These are phyloP conservation scores for Mycena venus DNA, from an alignment of 768 basidiomycete genomes.

Conservation along the genomic window DNA sequence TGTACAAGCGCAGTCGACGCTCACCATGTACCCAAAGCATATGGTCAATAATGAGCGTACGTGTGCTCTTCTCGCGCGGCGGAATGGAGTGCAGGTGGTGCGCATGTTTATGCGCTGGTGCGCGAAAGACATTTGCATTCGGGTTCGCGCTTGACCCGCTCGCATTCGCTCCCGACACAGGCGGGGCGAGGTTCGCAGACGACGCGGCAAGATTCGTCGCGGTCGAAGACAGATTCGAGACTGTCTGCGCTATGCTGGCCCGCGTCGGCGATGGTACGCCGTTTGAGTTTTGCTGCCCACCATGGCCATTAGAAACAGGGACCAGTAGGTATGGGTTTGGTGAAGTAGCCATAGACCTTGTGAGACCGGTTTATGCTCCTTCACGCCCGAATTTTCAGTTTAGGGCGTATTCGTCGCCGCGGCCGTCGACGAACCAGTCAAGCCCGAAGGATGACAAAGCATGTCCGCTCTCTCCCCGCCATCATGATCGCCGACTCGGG, in stretches of 20 bases:
- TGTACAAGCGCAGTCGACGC: conserved; percentile 12
- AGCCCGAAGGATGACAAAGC: too few relatives aligned
- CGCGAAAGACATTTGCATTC: conserved; percentile 61
- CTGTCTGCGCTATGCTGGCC: conserved; percentile 16
- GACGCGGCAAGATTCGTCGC: conserved; percentile 32
- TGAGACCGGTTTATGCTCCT: too few relatives aligned
- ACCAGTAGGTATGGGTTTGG: conserved; percentile 17
- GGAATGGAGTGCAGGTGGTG: conserved; percentile 91
- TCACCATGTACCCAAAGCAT: conserved; percentile 85
- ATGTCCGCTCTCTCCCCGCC: too few relatives aligned
- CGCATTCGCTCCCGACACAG: background rate
- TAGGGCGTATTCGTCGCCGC: too few relatives aligned
- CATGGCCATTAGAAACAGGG: conserved; percentile 12
- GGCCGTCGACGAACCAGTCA: too few relatives aligned
- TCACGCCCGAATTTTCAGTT: too few relatives aligned
- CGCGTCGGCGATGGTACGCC: background rate
- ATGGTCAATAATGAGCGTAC: conserved; percentile 90
- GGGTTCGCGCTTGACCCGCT: conserved; percentile 6
- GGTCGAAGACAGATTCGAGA: conserved; percentile 27
- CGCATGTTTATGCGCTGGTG: conserved; percentile 89
- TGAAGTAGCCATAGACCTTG: background rate
- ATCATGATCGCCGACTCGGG: too few relatives aligned
- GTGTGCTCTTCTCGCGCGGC: conserved; percentile 89
- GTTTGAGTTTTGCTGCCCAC: background rate
- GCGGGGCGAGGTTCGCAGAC: conserved; percentile 27